Evolutionary conservation across 345 rosid species (phyloP), one percentile per base, ranked within the genome.

Genomic region (Moringa oleifera): DNA sequence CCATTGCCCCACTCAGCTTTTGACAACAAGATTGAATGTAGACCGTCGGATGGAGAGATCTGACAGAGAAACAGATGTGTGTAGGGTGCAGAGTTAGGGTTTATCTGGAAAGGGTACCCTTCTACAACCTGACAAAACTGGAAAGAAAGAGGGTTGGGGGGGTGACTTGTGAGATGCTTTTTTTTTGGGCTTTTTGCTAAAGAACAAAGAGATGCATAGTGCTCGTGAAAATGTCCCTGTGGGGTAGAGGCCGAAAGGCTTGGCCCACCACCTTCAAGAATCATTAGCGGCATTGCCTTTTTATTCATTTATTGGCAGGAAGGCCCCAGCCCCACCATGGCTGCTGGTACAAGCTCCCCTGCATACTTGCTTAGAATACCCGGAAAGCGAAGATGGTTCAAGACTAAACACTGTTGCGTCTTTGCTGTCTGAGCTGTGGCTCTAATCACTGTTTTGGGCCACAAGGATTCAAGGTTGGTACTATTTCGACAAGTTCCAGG

Each of bases 161-260:
- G 37, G 67, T 31, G 58, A 54, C 24, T 28, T 49, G 67, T 31
- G 64, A 64, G 69, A 60, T 63, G 61, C 31, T 31, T 57, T 28
- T 28, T 28, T 62, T 70, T n/a, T n/a, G 67, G 71, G 56, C 49
- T 6, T 69, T 71, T 71, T 61, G 77, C 74, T 49, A 68, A 75
- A 67, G 64, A 71, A 81, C 83, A 67, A 69, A n/a, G 47, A 18
- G 41, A 57, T 47, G 66, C 67, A 69, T n/a, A 45, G 60, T 72
- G 65, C 83, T 82, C 79, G 84, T 81, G 85, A 80, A 68, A 57
- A 28, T 28, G 20, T 64, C 57, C 76, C 73, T 45, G 61, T 62
- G 62, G 71, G 71, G 54, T 21, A 62, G 24, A 21, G 52, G 65
- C 75, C 67, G 64, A 70, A 75, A 72, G 81, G 51, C 54, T 41